Percentiles rank a stretch among this genome's conserved stretches.
These are phyloP conservation scores for Volvox africanus DNA, from an alignment of 139 green algal genomes.

Conservation along the genomic window DNA sequence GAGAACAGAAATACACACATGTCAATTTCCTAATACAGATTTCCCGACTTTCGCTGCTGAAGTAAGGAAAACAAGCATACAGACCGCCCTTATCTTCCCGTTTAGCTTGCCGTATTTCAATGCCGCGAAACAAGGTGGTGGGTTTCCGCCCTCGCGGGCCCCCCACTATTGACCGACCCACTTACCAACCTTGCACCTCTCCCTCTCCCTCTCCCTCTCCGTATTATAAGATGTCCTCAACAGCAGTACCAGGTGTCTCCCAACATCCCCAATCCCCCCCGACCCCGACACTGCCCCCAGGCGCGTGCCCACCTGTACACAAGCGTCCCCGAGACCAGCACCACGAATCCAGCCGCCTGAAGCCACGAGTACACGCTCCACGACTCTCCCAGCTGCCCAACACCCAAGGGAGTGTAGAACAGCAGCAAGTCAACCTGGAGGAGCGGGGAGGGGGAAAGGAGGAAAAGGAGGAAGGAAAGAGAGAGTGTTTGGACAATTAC, in stretches of 20 bases:
- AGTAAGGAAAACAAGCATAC: neutral
- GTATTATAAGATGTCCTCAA: no score
- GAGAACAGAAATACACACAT: no score
- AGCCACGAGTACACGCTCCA: constrained; percentile 72
- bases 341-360: constrained; percentile 68
- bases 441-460: neutral
- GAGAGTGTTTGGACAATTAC: no score
- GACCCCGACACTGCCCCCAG: no score
- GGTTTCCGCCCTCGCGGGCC: no score
- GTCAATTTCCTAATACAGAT: no score
- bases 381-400: constrained; percentile 69
- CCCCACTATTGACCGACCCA: neutral
- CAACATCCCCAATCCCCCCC: no score
- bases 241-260: no score
- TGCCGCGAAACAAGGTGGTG: neutral
- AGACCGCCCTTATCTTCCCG: neutral
- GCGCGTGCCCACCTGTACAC: constrained; percentile 61
- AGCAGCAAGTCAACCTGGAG: constrained; percentile 64
- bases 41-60: no score
- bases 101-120: neutral
- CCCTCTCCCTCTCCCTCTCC: no score
- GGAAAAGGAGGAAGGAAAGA: neutral
- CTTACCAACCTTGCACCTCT: neutral
- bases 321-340: constrained; percentile 69
- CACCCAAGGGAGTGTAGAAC: constrained; percentile 67